Base-by-base conservation (phyloP, 2,329 filamentous ascomycete species). In the Microcera coccophila region DNA sequence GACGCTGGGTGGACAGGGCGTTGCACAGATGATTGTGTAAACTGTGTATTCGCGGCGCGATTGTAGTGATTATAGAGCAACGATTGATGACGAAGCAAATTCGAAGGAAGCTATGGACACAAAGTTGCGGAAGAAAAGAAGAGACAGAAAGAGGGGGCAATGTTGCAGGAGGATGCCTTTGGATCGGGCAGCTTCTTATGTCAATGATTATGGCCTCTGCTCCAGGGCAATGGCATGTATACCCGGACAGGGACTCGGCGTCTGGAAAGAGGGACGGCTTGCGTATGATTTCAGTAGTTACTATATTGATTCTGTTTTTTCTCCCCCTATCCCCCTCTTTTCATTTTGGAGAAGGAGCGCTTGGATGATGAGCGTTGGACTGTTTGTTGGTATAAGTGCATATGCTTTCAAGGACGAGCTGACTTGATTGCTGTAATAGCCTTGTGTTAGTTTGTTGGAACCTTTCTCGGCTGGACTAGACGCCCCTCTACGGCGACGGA, bases 11-110 rank as follows among this genome's bases (percentile, higher is more conserved):
- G 93, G 93, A 40, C 85, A 88, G 55, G 91, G 91, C 39, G 86
- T 96, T 55, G 93, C 90, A 49, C 90, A 96, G 74, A 96, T 97
- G 91, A 96, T 97, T 70, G 90, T 97, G 62, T 95, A 75, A 72
- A 56, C 5, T 14, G n/a, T n/a, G n/a, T n/a, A n/a, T n/a, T n/a
- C n/a, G n/a, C n/a, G n/a, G n/a, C n/a, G n/a, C 12, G 5, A 19
- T 26, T 29, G 33, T 36, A 33, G 28, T 36, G 29, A 38, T 33
- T 31, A 42, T 34, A 39, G 28, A 38, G 32, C 43, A 40, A 33
- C 26, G 38, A 36, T 22, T 9, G 21, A 32, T 32, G 15, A 32
- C 8, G 7, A 32, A 5, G 11, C 29, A 32, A 32, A 15, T 32
- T 32, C 29, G 15, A 32, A n/a, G 26, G 26, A 18, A 17, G 22